A percentile compares a stretch with the other conserved stretches of the same genome.
phyloP scores from a whole-genome alignment of 306 rosid genomes.

The Senna siamea region DNA sequence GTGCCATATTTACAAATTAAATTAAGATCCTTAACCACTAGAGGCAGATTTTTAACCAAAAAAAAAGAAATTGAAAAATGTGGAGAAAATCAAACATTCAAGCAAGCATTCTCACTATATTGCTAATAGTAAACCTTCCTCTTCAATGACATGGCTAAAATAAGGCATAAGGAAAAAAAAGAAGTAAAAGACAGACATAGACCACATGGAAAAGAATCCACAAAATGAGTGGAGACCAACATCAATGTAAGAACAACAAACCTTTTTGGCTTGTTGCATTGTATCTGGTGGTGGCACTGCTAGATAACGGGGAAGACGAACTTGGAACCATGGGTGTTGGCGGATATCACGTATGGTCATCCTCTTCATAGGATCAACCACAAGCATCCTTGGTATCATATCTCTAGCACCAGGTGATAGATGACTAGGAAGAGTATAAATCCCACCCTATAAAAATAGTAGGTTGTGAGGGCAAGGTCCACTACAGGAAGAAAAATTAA shows the following conservation, averaged over 20 bases:
- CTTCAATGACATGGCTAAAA: too few species aligned
- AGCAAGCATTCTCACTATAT: too few species aligned
- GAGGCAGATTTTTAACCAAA: too few species aligned
- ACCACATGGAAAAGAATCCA: background rate
- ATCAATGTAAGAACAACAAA: constrained; percentile 10
- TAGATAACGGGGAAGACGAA: constrained; percentile 82
- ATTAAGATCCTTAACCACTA: too few species aligned
- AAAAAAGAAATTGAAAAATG: too few species aligned
- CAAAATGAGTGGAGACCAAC: background rate
- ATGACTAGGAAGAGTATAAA: constrained; percentile 85
- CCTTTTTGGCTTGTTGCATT: constrained; percentile 79
- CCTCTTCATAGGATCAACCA: constrained; percentile 88
- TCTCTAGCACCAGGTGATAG: constrained; percentile 84
- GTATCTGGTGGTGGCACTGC: constrained; percentile 89
- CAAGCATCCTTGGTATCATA: constrained; percentile 85
- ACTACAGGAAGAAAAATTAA: too few species aligned
- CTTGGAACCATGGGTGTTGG: constrained; percentile 87
- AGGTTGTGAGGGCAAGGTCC: too few species aligned
- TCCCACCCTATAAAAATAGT: constrained; percentile 64
- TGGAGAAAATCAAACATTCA: too few species aligned
- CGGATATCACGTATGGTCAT: constrained; percentile 87
- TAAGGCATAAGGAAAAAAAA: too few species aligned
- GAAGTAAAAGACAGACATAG: too few species aligned
- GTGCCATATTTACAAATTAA: too few species aligned
- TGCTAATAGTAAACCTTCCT: too few species aligned